A percentile compares a stretch with the other conserved stretches of the same genome.
These are phyloP conservation scores for Nepenthes mirabilis DNA, from an alignment of 148 eudicot species.

Conservation along the genomic window DNA sequence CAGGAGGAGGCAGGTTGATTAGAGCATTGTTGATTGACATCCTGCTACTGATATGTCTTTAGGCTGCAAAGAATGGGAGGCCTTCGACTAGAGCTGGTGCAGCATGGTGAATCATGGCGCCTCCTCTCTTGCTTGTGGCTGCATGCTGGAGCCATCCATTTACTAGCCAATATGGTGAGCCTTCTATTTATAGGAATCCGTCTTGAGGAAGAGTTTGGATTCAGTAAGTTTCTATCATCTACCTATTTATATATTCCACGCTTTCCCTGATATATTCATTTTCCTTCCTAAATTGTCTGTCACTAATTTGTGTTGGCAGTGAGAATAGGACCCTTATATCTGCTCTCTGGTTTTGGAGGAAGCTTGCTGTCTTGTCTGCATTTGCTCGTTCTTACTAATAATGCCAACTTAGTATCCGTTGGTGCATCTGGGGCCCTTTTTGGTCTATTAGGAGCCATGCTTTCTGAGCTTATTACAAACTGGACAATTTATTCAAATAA, in stretches of 20 bases:
- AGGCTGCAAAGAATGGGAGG: slow-evolving; percentile 36
- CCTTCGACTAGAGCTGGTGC: slow-evolving; percentile 22
- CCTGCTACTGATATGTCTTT: neutral
- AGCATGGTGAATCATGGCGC: slow-evolving; percentile 34
- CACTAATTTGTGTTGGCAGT: slow-evolving; percentile 10
- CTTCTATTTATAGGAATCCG: slow-evolving; percentile 33
- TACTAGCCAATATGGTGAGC: slow-evolving; percentile 35
- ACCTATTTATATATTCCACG: neutral
- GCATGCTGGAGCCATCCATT: slow-evolving; percentile 37
- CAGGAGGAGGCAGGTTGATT: neutral
- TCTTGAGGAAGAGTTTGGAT: slow-evolving; percentile 35
- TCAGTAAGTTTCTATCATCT: slow-evolving; percentile 14
- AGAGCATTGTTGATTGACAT: neutral
- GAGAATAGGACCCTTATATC: slow-evolving; percentile 30
- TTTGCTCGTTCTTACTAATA: slow-evolving; percentile 3
- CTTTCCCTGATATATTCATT: neutral
- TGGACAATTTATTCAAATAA: slow-evolving; percentile 38
- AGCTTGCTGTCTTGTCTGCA: slow-evolving; percentile 27
- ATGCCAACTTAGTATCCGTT: slow-evolving; percentile 19
- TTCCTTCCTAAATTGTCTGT: neutral
- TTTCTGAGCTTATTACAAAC: slow-evolving; percentile 35
- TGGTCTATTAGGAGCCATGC: slow-evolving; percentile 45
- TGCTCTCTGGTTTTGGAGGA: slow-evolving; percentile 39
- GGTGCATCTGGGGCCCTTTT: slow-evolving; percentile 45
- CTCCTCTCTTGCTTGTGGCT: slow-evolving; percentile 31